These are phyloP conservation scores for Vigna unguiculata DNA, from an alignment of 306 rosid species.

Conservation along the genomic window DNA sequence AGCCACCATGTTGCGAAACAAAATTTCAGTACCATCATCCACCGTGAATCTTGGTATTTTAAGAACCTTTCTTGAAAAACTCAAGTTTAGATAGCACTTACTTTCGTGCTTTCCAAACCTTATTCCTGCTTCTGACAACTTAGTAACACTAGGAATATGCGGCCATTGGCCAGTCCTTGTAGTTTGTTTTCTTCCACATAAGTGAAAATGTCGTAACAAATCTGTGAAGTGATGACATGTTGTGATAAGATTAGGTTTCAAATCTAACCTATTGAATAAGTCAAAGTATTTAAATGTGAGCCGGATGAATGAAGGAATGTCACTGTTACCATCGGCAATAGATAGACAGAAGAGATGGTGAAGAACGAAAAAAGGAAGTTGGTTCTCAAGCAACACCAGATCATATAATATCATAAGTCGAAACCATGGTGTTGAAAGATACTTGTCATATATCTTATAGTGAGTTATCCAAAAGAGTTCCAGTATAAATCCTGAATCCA, in stretches of 20 bases:
- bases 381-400: constrained; percentile 45
- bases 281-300: constrained; percentile 33
- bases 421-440: too few relatives aligned
- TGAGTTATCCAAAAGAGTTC: constrained; percentile 13
- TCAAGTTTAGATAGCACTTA: constrained; percentile 11
- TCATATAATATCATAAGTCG: neutral
- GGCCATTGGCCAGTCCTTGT: too few relatives aligned
- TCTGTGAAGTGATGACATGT: constrained; percentile 45
- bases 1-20: constrained; percentile 49
- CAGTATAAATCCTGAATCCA: constrained; percentile 39
- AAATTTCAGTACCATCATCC: constrained; percentile 40
- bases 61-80: constrained; percentile 34
- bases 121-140: constrained; percentile 47
- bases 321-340: too few relatives aligned
- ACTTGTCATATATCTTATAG: too few relatives aligned
- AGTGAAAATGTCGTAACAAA: constrained; percentile 40
- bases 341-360: too few relatives aligned
- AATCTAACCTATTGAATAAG: neutral
- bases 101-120: constrained; percentile 7
- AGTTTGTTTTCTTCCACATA: too few relatives aligned
- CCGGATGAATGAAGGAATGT: constrained; percentile 17
- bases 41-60: constrained; percentile 42
- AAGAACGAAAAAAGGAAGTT: constrained; percentile 37
- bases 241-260: too few relatives aligned
- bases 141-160: constrained; percentile 11